phyloP scores from a whole-genome alignment of 2,329 filamentous ascomycete genomes.

The Fusarium gaditjirri region DNA sequence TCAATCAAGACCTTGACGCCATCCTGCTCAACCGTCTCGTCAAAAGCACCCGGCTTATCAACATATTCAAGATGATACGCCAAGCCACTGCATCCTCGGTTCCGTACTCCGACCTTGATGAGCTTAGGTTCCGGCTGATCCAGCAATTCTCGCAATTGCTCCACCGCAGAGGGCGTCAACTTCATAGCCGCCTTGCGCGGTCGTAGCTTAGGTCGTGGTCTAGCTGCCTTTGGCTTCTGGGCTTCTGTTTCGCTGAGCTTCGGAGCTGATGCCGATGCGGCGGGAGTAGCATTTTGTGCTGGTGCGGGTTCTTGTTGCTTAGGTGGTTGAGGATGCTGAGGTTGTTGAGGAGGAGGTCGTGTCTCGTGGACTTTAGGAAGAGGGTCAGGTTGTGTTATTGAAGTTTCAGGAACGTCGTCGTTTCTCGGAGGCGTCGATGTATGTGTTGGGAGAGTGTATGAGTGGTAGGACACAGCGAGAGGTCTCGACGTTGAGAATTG shows the following conservation, averaged over 20 bases:
- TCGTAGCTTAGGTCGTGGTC: slow-evolving; percentile 53
- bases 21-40: slow-evolving; percentile 94
- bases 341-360: slow-evolving; percentile 52
- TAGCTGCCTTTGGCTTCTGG: slow-evolving; percentile 69
- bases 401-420: slow-evolving; percentile 58
- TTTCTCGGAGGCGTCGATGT: slow-evolving; percentile 54
- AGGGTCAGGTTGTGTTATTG: slow-evolving; percentile 57
- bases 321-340: slow-evolving; percentile 33
- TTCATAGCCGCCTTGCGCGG: slow-evolving; percentile 92
- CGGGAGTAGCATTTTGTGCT: slow-evolving; percentile 31
- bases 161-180: slow-evolving; percentile 81
- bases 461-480: slow-evolving; percentile 57
- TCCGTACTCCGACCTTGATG: slow-evolving; percentile 93
- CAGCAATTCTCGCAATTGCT: slow-evolving; percentile 80
- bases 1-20: slow-evolving; percentile 96
- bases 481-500: slow-evolving; percentile 54
- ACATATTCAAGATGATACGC: slow-evolving; percentile 96
- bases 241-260: slow-evolving; percentile 69
- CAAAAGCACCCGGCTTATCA: slow-evolving; percentile 86
- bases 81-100: slow-evolving; percentile 91
- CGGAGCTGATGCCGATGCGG: slow-evolving; percentile 40
- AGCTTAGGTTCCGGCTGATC: slow-evolving; percentile 90
- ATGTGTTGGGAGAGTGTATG: slow-evolving; percentile 61
- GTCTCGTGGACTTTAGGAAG: slow-evolving; percentile 65
- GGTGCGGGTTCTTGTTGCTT: slow-evolving; percentile 26